phyloP scores from a whole-genome alignment of 2,329 filamentous ascomycete species.

The Trichoderma simmonsii region DNA sequence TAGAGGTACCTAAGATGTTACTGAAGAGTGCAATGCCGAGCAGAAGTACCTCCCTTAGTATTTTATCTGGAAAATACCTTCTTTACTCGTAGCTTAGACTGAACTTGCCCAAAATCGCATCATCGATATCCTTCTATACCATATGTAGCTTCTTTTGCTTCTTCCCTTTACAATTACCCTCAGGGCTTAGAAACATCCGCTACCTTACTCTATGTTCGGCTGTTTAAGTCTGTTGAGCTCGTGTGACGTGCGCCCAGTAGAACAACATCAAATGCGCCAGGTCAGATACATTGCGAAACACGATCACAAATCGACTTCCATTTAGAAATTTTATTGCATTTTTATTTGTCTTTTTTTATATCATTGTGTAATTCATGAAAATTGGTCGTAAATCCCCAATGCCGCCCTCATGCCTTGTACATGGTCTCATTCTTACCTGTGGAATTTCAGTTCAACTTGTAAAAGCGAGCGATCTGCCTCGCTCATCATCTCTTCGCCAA shows the following conservation, averaged over 20 bases:
- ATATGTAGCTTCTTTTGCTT: neutral
- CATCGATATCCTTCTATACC: neutral
- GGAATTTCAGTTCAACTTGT: neutral
- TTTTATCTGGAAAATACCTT: neutral
- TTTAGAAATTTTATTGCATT: neutral
- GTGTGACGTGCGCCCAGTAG: neutral
- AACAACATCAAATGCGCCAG: neutral
- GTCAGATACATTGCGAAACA: neutral
- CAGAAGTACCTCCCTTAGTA: neutral
- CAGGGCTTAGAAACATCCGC: neutral
- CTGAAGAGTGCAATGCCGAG: neutral
- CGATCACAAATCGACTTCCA: neutral
- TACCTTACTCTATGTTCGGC: neutral
- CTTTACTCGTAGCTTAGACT: neutral
- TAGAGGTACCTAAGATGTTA: neutral
- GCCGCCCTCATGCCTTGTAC: neutral
- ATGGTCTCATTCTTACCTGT: neutral
- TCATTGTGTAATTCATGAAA: neutral
- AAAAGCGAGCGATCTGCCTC: neutral
- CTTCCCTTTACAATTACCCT: neutral
- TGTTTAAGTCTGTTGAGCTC: neutral
- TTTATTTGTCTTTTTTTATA: neutral
- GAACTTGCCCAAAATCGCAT: neutral
- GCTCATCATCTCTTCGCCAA: neutral
- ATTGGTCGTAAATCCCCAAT: neutral